Percentiles rank a stretch among this genome's conserved stretches.
Evolutionary conservation across 2,329 filamentous ascomycete genomes (phyloP).

Genomic region (Phialocephala sp.): DNA sequence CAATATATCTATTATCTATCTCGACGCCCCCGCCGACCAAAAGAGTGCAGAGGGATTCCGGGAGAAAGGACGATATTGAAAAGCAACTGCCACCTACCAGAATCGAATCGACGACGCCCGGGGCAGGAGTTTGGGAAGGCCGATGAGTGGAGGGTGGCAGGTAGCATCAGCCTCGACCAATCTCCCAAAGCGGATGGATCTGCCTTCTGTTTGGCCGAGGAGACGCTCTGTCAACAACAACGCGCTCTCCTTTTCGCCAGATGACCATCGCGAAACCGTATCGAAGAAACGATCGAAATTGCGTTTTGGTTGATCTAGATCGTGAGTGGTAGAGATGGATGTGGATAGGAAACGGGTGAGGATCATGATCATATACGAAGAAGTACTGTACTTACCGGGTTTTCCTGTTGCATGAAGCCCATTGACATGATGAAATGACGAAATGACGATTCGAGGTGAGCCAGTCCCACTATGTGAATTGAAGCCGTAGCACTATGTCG

Average conservation of each 20-base stretch:
- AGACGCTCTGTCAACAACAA: conserved; percentile 24
- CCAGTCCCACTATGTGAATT: conserved; percentile 7
- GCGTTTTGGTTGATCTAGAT: conserved; percentile 2
- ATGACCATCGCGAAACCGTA: conserved; percentile 5
- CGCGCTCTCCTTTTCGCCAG: conserved; percentile 1
- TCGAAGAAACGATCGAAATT: not conserved
- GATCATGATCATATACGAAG: not conserved
- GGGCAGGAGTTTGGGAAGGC: not conserved
- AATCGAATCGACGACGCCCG: not conserved
- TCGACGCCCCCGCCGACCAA: not conserved
- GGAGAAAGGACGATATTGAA: not conserved
- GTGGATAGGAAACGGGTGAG: not conserved
- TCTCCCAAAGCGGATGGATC: conserved; percentile 28
- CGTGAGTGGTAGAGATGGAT: not conserved
- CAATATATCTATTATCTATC: conserved; percentile 7
- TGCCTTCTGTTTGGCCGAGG: conserved; percentile 29
- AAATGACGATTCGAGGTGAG: not conserved
- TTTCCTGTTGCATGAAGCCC: not conserved
- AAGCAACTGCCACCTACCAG: not conserved
- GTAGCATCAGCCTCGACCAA: conserved; percentile 8
- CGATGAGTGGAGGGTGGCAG: not conserved
- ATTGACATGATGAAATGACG: not conserved
- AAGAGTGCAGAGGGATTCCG: not conserved
- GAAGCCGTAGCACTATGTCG: not conserved
- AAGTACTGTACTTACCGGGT: not conserved